Evolutionary conservation across 1,139 yeast genomes (phyloP).

Genomic region (Casaregolazyma lundiana): DNA sequence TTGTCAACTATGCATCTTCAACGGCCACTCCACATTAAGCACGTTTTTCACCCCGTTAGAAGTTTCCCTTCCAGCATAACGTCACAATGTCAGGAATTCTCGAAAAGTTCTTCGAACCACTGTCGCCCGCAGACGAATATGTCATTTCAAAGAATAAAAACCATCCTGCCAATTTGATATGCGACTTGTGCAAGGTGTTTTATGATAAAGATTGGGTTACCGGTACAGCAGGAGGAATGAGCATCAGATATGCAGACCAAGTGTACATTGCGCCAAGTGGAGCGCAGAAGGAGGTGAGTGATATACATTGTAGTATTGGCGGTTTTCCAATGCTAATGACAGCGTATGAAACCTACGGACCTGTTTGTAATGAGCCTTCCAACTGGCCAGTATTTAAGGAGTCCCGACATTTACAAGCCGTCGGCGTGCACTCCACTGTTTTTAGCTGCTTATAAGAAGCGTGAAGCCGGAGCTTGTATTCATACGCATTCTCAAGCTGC

Average conservation of each 20-base stretch:
- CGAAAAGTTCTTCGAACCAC: neutral
- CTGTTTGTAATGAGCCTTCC: constrained; percentile 69
- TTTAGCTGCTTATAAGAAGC: constrained; percentile 63
- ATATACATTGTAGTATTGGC: neutral
- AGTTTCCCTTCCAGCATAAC: too few species aligned
- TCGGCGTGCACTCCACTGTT: constrained; percentile 92
- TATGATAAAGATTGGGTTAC: constrained; percentile 88
- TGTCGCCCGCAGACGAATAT: constrained; percentile 7
- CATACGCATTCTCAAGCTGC: constrained; percentile 92
- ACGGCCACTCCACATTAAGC: too few species aligned
- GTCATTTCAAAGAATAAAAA: constrained; percentile 41
- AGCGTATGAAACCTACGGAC: constrained; percentile 69
- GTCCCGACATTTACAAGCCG: constrained; percentile 69
- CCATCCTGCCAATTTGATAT: constrained; percentile 83
- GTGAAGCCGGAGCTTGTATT: constrained; percentile 87
- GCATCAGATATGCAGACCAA: constrained; percentile 57
- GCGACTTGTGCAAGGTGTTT: constrained; percentile 73
- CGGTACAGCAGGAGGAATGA: constrained; percentile 95
- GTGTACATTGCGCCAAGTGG: constrained; percentile 91
- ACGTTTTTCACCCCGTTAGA: too few species aligned
- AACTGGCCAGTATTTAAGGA: constrained; percentile 51
- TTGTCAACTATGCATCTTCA: too few species aligned
- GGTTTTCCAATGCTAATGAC: neutral
- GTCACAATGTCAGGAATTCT: neutral
- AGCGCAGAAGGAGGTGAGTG: constrained; percentile 70